Conservation (phyloP, 2,329 filamentous ascomycete species). For the Aspergillus awamori region DNA sequence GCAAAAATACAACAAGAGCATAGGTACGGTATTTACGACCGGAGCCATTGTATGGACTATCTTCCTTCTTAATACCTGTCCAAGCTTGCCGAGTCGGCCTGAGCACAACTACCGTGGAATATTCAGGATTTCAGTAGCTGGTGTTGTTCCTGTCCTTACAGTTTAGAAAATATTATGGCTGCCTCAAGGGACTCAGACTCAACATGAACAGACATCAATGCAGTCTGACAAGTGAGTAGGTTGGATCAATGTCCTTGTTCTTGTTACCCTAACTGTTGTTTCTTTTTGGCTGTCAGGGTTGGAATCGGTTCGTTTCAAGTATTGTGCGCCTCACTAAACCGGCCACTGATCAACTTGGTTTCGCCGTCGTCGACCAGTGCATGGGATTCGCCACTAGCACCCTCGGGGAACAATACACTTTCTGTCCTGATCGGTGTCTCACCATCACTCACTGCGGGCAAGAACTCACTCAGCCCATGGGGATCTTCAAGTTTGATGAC, state of each 20-base stretch:
- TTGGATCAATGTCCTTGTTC: not conserved
- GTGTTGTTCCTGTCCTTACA: not conserved
- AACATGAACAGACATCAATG: not conserved
- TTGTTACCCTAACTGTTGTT: not conserved
- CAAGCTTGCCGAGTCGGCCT: conserved; percentile 1
- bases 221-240: not conserved
- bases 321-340: not conserved
- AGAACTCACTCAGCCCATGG: not conserved
- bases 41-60: not conserved
- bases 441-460: not conserved
- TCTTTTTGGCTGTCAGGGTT: not conserved
- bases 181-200: not conserved
- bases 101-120: not conserved
- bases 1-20: conserved; percentile 8
- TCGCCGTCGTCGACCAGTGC: not conserved
- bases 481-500: not conserved
- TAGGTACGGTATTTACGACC: conserved; percentile 1
- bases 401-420: not conserved
- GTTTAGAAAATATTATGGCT: not conserved
- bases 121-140: not conserved
- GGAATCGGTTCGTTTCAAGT: not conserved
- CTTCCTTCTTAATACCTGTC: not conserved
- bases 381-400: conserved; percentile 2
- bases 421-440: conserved; percentile 1
- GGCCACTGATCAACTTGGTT: not conserved